phyloP scores from a whole-genome alignment of 352 stramenopile species.

The Phytophthora cactorum region DNA sequence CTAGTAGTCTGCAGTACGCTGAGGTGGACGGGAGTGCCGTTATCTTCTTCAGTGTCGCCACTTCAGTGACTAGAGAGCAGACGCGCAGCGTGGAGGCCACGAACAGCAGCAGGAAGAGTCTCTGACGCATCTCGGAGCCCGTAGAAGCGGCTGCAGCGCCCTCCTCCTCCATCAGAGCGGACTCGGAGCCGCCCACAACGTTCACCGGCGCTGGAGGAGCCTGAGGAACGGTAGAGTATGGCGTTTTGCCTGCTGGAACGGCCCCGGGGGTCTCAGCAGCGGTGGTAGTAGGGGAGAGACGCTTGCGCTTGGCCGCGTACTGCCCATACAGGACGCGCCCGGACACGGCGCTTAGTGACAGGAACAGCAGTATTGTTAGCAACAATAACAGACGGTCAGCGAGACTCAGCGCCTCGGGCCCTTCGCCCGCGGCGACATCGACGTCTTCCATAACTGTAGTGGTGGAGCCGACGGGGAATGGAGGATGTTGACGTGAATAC shows the following conservation, averaged over 20 bases:
- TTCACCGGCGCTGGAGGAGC: slow-evolving; percentile 31
- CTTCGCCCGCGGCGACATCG: slow-evolving; percentile 15
- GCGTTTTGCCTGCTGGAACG: slow-evolving; percentile 20
- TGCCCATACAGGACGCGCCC: slow-evolving; percentile 59
- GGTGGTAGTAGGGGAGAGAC: slow-evolving; percentile 13
- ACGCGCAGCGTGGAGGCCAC: slow-evolving; percentile 68
- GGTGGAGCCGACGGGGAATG: background rate
- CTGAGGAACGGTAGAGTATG: slow-evolving; percentile 26
- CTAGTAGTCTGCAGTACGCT: slow-evolving; percentile 54
- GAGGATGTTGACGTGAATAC: slow-evolving; percentile 2
- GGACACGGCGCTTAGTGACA: slow-evolving; percentile 63
- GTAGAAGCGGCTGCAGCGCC: slow-evolving; percentile 60
- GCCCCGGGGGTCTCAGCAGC: slow-evolving; percentile 20
- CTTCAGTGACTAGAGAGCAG: slow-evolving; percentile 63
- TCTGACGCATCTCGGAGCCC: slow-evolving; percentile 75
- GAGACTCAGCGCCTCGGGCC: slow-evolving; percentile 45
- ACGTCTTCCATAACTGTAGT: slow-evolving; percentile 24
- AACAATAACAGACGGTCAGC: slow-evolving; percentile 57
- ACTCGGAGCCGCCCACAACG: slow-evolving; percentile 42
- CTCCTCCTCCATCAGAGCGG: slow-evolving; percentile 61
- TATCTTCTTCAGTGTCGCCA: slow-evolving; percentile 54
- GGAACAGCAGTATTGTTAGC: slow-evolving; percentile 65
- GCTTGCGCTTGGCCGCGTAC: slow-evolving; percentile 42
- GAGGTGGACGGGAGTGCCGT: slow-evolving; percentile 49
- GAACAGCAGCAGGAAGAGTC: slow-evolving; percentile 81